A percentile compares a stretch with the other conserved stretches of the same genome.
Conservation (phyloP, 2,329 filamentous ascomycete species). For the Leptographium flavum region DNA sequence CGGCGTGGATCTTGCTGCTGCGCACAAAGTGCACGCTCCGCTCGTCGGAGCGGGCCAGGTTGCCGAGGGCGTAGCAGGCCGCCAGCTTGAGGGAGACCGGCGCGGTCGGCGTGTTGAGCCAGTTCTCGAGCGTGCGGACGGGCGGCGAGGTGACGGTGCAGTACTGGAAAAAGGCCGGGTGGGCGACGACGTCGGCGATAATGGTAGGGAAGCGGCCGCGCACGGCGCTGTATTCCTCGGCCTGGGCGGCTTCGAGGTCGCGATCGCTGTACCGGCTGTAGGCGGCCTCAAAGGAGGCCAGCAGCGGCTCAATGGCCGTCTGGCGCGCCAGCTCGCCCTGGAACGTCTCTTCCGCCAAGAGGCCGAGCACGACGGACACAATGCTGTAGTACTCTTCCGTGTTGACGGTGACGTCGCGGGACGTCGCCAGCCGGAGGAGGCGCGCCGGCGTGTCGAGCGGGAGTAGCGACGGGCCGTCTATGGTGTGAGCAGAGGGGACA, state of each 20-base stretch:
- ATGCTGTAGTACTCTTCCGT: constrained; percentile 40
- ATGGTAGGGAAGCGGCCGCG: constrained; percentile 34
- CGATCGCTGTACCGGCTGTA: constrained; percentile 26
- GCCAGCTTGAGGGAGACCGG: constrained; percentile 31
- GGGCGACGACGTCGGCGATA: constrained; percentile 32
- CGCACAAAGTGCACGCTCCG: constrained; percentile 35
- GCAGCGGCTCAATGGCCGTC: constrained; percentile 26
- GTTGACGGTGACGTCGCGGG: constrained; percentile 26
- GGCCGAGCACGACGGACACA: constrained; percentile 36
- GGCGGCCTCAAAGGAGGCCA: constrained; percentile 32
- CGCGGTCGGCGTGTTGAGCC: constrained; percentile 21
- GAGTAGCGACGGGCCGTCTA: constrained; percentile 27
- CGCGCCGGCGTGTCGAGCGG: constrained; percentile 29
- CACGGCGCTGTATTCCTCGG: constrained; percentile 22
- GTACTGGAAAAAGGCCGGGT: constrained; percentile 23
- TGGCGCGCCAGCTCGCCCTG: constrained; percentile 32
- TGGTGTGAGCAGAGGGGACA: too few species aligned
- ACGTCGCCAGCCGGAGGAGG: constrained; percentile 35
- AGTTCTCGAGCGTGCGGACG: constrained; percentile 23
- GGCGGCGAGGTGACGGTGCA: constrained; percentile 24
- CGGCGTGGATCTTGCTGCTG: constrained; percentile 24
- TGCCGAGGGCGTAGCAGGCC: constrained; percentile 47
- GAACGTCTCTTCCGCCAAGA: constrained; percentile 38
- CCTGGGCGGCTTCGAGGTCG: constrained; percentile 30
- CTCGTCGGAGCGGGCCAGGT: constrained; percentile 44